Base-by-base conservation (phyloP, 176 grass and related monocot species). In the Oryza officinalis region DNA sequence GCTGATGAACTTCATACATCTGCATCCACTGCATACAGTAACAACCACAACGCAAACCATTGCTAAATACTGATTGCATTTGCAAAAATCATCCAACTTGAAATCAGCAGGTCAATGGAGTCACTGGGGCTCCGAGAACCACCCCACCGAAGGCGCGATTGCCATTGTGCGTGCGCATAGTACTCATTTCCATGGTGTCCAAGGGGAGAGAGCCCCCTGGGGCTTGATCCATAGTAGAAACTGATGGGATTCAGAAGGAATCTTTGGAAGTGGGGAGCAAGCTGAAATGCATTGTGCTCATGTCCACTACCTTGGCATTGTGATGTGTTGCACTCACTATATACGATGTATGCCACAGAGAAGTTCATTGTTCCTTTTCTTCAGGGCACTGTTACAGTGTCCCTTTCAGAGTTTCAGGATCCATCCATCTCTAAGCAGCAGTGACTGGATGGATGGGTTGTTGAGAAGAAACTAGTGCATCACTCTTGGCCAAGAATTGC, bases 261-360 rank as follows among this genome's bases (percentile, higher is more conserved):
- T 71, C 78, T 81, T 70, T 38, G 37, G 6, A 25, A 91, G 93
- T 93, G 93, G 90, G 88, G 80, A 84, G 71, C 88, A 96, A 38
- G 63, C 61, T 71, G 80, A 88, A 86, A 82, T 72, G 90, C 86
- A 72, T 70, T 61, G 75, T 65, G 47, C 78, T 87, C 80, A 87
- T 72, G 68, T 40, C 86, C 84, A 84, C 90, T 54, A 89, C 64
- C 45, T 47, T 73, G 70, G 52, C 27, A 2, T 28, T 81, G 54
- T 40, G 76, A 84, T 83, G 69, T 78, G 65, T 33, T 86, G 79
- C 75, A 79, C 20, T 76, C 61, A 59, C 25, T 80, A 50, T 80
- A 50, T 13, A 81, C 76, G 81, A 86, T 77, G 83, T 89, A 81
- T 80, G 83, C 57, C 76, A 65, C 52, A 32, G 63, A 50, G 30